Evolutionary conservation across 2,329 filamentous ascomycete genomes (phyloP).

Genomic region (Torrubiella hemipterigena): DNA sequence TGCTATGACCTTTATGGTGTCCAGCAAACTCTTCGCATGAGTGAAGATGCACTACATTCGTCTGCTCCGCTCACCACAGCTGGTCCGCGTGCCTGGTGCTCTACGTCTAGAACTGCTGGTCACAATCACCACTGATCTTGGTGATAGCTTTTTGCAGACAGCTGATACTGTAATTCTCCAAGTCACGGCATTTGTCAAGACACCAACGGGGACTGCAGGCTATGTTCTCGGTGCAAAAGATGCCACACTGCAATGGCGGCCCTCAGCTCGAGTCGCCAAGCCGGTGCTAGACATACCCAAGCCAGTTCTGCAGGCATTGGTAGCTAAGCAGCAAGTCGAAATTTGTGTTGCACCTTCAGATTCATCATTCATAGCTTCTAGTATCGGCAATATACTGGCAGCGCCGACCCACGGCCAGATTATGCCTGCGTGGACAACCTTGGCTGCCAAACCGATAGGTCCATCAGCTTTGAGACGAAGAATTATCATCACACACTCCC

Average conservation of each 20-base stretch:
- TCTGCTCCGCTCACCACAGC: constrained; percentile 34
- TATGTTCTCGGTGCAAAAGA: constrained; percentile 13
- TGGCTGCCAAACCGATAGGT: constrained; percentile 20
- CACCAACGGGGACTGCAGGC: constrained; percentile 9
- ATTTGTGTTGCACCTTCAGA: constrained; percentile 15
- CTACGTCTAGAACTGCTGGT: constrained; percentile 31
- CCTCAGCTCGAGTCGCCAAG: constrained; percentile 29
- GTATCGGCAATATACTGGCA: constrained; percentile 13
- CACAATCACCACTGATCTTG: constrained; percentile 45
- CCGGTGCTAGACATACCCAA: not conserved
- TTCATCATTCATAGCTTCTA: constrained; percentile 14
- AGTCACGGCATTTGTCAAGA: constrained; percentile 17
- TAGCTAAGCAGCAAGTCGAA: constrained; percentile 8
- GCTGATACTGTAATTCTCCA: constrained; percentile 29
- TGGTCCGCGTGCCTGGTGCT: constrained; percentile 15
- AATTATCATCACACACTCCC: too few species aligned
- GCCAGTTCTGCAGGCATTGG: too few species aligned
- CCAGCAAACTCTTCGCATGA: too few species aligned
- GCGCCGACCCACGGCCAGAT: constrained; percentile 22
- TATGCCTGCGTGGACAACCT: constrained; percentile 28
- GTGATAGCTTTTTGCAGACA: constrained; percentile 40
- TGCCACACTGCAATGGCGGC: constrained; percentile 15
- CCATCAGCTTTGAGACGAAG: too few species aligned
- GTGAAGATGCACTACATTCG: constrained; percentile 45
- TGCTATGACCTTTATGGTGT: too few species aligned